phyloP scores from a whole-genome alignment of 2,329 filamentous ascomycete genomes.

The Neonectria hederae region DNA sequence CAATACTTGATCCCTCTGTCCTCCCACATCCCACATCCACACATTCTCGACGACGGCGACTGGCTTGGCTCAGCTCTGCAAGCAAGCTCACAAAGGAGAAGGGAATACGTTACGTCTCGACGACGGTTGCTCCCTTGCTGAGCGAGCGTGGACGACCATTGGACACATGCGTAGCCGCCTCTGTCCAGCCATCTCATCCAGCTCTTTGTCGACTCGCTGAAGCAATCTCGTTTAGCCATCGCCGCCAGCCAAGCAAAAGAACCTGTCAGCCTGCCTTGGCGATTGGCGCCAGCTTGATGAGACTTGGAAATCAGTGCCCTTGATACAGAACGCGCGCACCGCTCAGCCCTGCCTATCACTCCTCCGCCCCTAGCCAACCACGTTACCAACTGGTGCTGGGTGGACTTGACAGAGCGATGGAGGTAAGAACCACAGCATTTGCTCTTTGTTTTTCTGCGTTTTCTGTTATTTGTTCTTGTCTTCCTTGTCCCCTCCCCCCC shows the following conservation, averaged over 20 bases:
- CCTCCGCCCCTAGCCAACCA: slow-evolving; percentile 7
- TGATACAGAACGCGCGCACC: not conserved
- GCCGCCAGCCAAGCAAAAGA: slow-evolving; percentile 9
- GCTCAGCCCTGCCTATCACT: slow-evolving; percentile 4
- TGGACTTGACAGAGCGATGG: slow-evolving; percentile 21
- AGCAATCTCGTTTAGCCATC: slow-evolving; percentile 1
- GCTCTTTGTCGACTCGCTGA: slow-evolving; percentile 1
- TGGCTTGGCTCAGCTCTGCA: not conserved
- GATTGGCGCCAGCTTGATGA: slow-evolving; percentile 14
- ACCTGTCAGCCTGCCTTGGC: slow-evolving; percentile 6
- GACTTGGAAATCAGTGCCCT: not conserved
- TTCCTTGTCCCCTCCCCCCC: not conserved
- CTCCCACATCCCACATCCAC: slow-evolving; percentile 21
- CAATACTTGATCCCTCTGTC: slow-evolving; percentile 2
- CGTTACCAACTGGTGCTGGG: slow-evolving; percentile 7
- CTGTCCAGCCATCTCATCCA: slow-evolving; percentile 2
- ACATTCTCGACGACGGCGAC: slow-evolving; percentile 5
- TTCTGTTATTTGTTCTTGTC: not conserved
- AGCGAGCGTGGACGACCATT: not conserved
- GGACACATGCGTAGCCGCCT: slow-evolving; percentile 6
- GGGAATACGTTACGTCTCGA: not conserved
- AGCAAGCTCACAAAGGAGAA: not conserved
- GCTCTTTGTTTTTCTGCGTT: not conserved
- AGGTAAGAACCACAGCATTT: slow-evolving; percentile 15
- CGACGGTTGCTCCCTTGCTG: not conserved